These are phyloP conservation scores for Ceratobasidium sp. DNA, from an alignment of 1,284 basidiomycete species.

Conservation along the genomic window DNA sequence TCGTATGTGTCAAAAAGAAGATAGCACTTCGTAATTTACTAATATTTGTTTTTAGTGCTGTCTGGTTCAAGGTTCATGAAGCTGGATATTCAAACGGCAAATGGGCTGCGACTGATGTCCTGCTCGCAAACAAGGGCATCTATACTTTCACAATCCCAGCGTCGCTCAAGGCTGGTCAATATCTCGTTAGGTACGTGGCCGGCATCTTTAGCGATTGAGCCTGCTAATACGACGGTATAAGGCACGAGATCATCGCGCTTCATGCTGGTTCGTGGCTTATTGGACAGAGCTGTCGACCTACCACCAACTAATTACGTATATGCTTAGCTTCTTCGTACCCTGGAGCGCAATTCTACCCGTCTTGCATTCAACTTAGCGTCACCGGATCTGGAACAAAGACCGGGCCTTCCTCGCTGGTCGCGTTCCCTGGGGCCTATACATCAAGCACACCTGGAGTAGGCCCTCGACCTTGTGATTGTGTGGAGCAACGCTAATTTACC, in stretches of 20 bases:
- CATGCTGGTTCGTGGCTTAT: conserved; percentile 29
- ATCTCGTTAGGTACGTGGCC: conserved; percentile 58
- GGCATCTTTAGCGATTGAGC: background rate
- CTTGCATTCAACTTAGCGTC: conserved; percentile 56
- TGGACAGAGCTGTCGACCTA: background rate
- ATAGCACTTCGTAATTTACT: no score
- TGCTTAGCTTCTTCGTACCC: conserved; percentile 50
- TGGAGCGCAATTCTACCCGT: conserved; percentile 54
- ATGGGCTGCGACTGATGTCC: conserved; percentile 55
- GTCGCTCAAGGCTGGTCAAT: conserved; percentile 57
- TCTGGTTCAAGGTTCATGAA: conserved; percentile 61
- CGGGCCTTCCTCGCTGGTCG: conserved; percentile 55
- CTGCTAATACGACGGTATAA: background rate
- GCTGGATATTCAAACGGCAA: conserved; percentile 55
- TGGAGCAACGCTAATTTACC: no score
- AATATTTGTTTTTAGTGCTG: no score
- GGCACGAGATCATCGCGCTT: conserved; percentile 27
- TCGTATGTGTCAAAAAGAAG: no score
- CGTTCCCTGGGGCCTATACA: conserved; percentile 63
- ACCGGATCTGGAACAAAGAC: conserved; percentile 59
- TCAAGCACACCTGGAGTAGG: conserved; percentile 53
- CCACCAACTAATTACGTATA: background rate
- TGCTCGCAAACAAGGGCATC: conserved; percentile 54
- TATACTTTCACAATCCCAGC: conserved; percentile 59
- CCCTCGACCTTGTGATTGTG: no score